Percentiles rank a stretch among this genome's conserved stretches.
These are phyloP conservation scores for Teratosphaeriaceae sp. DNA, from an alignment of 2,329 filamentous ascomycete genomes.

Conservation along the genomic window DNA sequence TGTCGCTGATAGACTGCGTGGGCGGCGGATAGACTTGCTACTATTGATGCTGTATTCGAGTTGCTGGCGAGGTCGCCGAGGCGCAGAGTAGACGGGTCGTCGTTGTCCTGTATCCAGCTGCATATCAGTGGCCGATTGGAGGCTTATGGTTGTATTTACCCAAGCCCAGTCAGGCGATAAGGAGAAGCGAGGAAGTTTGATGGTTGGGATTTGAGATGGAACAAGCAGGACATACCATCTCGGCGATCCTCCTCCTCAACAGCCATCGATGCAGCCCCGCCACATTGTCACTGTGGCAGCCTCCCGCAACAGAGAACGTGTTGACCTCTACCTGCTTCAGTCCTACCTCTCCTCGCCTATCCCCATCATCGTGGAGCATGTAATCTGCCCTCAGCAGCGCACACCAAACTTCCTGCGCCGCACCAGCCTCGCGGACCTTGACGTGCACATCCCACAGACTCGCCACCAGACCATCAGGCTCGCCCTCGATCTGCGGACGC, in stretches of 20 bases:
- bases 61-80: constrained; percentile 27
- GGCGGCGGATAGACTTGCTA: constrained; percentile 26
- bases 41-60: constrained; percentile 27
- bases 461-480: constrained; percentile 29
- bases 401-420: constrained; percentile 28
- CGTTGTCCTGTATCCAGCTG: neutral
- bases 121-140: neutral
- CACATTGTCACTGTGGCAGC: constrained; percentile 34
- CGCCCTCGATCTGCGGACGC: constrained; percentile 23
- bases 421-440: constrained; percentile 25
- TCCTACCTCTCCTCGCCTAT: constrained; percentile 12
- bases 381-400: constrained; percentile 41
- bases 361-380: constrained; percentile 32
- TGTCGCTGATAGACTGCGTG: constrained; percentile 28
- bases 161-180: too few relatives aligned
- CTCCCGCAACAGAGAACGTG: constrained; percentile 38
- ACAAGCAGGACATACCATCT: constrained; percentile 8
- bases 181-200: neutral
- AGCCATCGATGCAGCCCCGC: constrained; percentile 38
- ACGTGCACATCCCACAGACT: constrained; percentile 34
- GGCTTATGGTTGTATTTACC: too few relatives aligned
- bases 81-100: neutral
- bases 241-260: neutral
- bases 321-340: constrained; percentile 45
- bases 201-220: neutral